Percentiles rank a stretch among this genome's conserved stretches.
Conservation (phyloP, 805 yeast species). For the Priceomyces castillae region DNA sequence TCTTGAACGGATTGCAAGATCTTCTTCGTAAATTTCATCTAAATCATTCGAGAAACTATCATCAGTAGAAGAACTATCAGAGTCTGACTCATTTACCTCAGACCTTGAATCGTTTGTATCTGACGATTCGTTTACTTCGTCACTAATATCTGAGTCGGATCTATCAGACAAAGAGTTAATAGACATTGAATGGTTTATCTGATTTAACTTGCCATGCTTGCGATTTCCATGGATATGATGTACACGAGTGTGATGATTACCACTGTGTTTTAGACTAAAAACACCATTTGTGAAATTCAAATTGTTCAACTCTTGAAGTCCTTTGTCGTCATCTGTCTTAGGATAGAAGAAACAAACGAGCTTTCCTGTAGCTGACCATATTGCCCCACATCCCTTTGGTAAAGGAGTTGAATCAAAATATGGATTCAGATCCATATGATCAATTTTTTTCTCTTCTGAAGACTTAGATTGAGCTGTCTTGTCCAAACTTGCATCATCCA, state of each 20-base stretch:
- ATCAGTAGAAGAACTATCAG: conserved; percentile 34
- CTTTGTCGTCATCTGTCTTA: conserved; percentile 39
- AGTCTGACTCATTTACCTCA: conserved; percentile 11
- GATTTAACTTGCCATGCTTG: background rate
- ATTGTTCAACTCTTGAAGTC: conserved; percentile 47
- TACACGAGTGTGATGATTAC: conserved; percentile 9
- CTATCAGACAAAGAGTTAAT: conserved; percentile 9
- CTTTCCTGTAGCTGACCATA: conserved; percentile 78
- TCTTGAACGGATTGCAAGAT: conserved; percentile 48
- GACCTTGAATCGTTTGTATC: conserved; percentile 1
- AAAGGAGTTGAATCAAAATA: conserved; percentile 79
- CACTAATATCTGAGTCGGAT: conserved; percentile 20
- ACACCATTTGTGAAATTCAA: conserved; percentile 48
- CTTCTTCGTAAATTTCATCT: conserved; percentile 62
- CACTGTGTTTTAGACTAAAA: conserved; percentile 32
- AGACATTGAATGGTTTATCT: conserved; percentile 5
- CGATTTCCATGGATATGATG: conserved; percentile 14
- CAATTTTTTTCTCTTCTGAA: background rate
- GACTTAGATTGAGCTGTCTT: background rate
- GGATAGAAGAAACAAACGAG: conserved; percentile 80
- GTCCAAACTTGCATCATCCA: background rate
- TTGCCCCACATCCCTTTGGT: conserved; percentile 92
- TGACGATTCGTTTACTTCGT: conserved; percentile 11
- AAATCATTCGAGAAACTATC: conserved; percentile 68
- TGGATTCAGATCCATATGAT: conserved; percentile 7